These are phyloP conservation scores for Rachicladosporium sp. DNA, from an alignment of 2,329 filamentous ascomycete genomes.

Conservation along the genomic window DNA sequence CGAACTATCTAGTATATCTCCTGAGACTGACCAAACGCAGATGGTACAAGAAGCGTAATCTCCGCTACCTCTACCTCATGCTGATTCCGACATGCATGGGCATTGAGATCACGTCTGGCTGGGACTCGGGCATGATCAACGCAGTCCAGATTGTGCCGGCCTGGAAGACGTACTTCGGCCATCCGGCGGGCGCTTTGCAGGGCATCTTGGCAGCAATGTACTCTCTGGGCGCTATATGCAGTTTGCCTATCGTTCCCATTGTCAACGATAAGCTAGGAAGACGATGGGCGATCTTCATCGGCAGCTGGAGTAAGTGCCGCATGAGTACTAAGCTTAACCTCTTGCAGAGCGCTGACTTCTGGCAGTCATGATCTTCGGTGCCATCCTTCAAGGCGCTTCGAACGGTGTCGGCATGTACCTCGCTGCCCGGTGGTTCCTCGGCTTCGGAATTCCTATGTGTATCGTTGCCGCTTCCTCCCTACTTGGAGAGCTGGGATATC, in stretches of 20 bases:
- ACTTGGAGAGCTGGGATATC: constrained; percentile 49
- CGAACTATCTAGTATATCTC: too few species aligned
- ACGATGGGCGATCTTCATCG: constrained; percentile 45
- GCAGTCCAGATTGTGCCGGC: constrained; percentile 9
- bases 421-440: constrained; percentile 46
- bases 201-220: constrained; percentile 49
- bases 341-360: neutral
- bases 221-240: constrained; percentile 46
- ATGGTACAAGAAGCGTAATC: constrained; percentile 49
- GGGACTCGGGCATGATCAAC: constrained; percentile 38
- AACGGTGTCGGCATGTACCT: constrained; percentile 44
- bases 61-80: constrained; percentile 44
- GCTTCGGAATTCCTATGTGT: constrained; percentile 48
- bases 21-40: too few species aligned
- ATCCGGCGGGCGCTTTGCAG: constrained; percentile 32
- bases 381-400: constrained; percentile 44
- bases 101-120: constrained; percentile 50
- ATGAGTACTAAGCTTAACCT: too few species aligned
- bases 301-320: constrained; percentile 26
- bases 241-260: constrained; percentile 45
- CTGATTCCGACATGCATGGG: constrained; percentile 50
- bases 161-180: constrained; percentile 26
- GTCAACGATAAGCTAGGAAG: constrained; percentile 45
- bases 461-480: constrained; percentile 47
- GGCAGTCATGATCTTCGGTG: constrained; percentile 42